Conservation (phyloP, 306 rosid species). For the barrel medic (Medicago truncatula) region DNA sequence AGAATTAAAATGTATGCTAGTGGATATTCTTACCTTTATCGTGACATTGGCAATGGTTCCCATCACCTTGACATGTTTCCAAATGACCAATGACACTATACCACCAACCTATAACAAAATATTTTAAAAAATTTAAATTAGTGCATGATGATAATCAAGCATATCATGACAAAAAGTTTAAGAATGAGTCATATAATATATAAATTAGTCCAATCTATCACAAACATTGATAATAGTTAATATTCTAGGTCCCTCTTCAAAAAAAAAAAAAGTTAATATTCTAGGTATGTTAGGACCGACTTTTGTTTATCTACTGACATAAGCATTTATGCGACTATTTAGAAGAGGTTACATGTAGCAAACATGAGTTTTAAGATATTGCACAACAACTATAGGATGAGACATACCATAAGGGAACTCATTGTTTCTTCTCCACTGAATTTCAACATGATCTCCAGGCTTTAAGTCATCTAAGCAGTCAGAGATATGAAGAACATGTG, state of each 20-base stretch:
- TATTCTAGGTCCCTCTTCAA: too few relatives aligned
- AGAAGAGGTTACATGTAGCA: too few relatives aligned
- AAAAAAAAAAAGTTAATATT: too few relatives aligned
- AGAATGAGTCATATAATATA: constrained; percentile 4
- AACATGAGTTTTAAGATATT: too few relatives aligned
- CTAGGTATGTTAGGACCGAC: too few relatives aligned
- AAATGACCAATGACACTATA: constrained; percentile 83
- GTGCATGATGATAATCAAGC: constrained; percentile 14
- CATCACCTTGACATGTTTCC: constrained; percentile 61
- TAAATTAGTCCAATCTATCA: too few relatives aligned
- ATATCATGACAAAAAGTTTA: constrained; percentile 20
- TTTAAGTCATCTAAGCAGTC: constrained; percentile 72
- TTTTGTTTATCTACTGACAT: neutral
- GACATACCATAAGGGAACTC: constrained; percentile 86
- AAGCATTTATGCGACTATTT: too few relatives aligned
- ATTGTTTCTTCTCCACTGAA: constrained; percentile 92
- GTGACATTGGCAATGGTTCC: constrained; percentile 68
- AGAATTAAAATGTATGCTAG: constrained; percentile 35
- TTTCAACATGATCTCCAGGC: constrained; percentile 90
- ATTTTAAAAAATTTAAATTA: constrained; percentile 8
- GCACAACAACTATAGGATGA: neutral
- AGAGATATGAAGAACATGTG: constrained; percentile 68
- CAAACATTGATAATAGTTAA: too few relatives aligned
- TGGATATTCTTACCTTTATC: constrained; percentile 59
- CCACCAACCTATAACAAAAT: constrained; percentile 84